Base-by-base conservation (phyloP, 306 rosid species). In the Alnus rubra region DNA sequence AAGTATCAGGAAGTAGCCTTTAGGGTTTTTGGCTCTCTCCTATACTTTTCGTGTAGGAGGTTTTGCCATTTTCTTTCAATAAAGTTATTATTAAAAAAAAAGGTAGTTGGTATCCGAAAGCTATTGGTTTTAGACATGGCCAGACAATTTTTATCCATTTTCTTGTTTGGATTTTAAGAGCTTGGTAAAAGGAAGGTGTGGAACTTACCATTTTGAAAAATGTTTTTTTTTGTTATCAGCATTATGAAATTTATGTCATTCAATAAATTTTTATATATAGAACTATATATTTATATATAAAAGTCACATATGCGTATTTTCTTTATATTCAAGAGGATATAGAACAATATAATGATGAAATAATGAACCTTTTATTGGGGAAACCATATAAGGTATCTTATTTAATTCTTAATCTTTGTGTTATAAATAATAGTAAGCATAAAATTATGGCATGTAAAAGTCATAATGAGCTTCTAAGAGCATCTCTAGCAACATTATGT, bases 391-490 rank as follows among this genome's bases (percentile, higher is more conserved):
- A 15, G 5, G 28, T 6, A 65, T 35, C 13, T 37, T 65, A 33
- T 8, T 8, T 56, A 16, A 9, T 53, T 19, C 55, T 15, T 1
- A 56, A 19, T 56, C 9, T 56, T 9, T 19, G 11, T 56, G 39
- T 15, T 30, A 30, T 4, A 5, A 33, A 0, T 12, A 69, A 14
- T 37, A 19, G 2, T 19, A 9, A 28, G 5, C 64, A 9, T 35
- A 52, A 33, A 74, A 69, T 5, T 4, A 3, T 74, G 72, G 65
- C 82, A 7, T 15, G 8, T 10, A 65, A 47, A 8, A 47, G 68
- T 65, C 14, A 19, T 71, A 44, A 67, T 75, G 67, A 62, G 69
- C 49, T 44, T 33, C 51, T 67, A 68, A 42, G 5, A 39, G 51
- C 9, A 23, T 23, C 28, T 23, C 28, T 0, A 23, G 28, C 28